phyloP scores from a whole-genome alignment of 2,329 filamentous ascomycete genomes.

The Beauveria australis region DNA sequence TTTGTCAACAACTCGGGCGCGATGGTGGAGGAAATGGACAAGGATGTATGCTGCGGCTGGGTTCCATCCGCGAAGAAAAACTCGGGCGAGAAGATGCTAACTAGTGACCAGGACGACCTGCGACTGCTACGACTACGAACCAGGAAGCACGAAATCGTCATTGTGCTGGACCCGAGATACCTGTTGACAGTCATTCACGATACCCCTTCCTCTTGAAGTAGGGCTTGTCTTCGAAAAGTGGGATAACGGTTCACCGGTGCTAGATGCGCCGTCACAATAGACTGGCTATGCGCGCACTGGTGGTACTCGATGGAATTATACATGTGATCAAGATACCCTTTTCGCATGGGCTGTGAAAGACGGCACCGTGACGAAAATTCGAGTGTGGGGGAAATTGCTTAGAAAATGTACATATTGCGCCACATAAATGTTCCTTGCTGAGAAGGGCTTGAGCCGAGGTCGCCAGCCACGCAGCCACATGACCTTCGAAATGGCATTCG shows the following conservation, averaged over 20 bases:
- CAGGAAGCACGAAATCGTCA: constrained; percentile 78
- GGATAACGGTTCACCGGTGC: too few relatives aligned
- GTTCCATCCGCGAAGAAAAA: background rate
- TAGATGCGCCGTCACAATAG: background rate
- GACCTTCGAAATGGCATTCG: background rate
- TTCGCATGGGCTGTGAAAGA: background rate
- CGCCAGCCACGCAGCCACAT: background rate
- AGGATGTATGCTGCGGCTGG: constrained; percentile 42
- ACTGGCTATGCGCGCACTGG: background rate
- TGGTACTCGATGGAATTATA: background rate
- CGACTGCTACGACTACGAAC: constrained; percentile 69
- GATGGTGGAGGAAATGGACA: constrained; percentile 64
- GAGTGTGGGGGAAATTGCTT: background rate
- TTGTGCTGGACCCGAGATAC: constrained; percentile 73
- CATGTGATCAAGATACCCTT: constrained; percentile 6
- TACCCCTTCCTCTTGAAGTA: constrained; percentile 57
- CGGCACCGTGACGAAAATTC: too few relatives aligned
- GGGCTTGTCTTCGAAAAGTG: background rate
- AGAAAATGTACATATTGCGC: background rate
- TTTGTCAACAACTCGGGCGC: constrained; percentile 63
- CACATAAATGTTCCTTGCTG: background rate
- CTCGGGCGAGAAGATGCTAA: constrained; percentile 15
- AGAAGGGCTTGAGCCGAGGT: background rate
- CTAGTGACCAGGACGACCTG: constrained; percentile 55
- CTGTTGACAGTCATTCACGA: constrained; percentile 74